Percentiles rank a stretch among this genome's conserved stretches.
These are phyloP conservation scores for Cordyceps sp. DNA, from an alignment of 2,329 filamentous ascomycete genomes.

Conservation along the genomic window DNA sequence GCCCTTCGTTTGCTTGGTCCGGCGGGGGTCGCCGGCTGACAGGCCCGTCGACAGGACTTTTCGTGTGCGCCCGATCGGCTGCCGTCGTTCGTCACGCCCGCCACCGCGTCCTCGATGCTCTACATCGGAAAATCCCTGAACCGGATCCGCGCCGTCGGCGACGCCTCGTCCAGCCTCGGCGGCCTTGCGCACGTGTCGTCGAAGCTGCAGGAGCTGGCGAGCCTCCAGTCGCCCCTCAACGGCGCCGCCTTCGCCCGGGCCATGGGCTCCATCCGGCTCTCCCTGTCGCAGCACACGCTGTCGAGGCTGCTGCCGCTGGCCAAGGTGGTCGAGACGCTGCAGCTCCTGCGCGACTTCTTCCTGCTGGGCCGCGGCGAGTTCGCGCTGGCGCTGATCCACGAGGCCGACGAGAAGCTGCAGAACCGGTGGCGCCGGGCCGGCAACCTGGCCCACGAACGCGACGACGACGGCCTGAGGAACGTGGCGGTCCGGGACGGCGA, in stretches of 20 bases:
- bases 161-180: constrained; percentile 23
- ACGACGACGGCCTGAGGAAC: constrained; percentile 27
- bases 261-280: constrained; percentile 61
- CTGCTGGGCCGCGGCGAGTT: constrained; percentile 83
- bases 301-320: constrained; percentile 66
- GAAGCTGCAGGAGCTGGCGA: constrained; percentile 53
- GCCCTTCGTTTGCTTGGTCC: neutral
- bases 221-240: constrained; percentile 57
- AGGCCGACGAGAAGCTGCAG: constrained; percentile 68
- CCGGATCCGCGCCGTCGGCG: constrained; percentile 50
- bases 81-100: constrained; percentile 61
- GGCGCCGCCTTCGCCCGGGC: constrained; percentile 52
- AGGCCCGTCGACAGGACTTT: constrained; percentile 30
- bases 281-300: constrained; percentile 68
- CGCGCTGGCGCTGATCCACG: constrained; percentile 66
- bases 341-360: constrained; percentile 71
- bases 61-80: constrained; percentile 41
- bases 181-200: constrained; percentile 46
- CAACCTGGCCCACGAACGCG: constrained; percentile 39
- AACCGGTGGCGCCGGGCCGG: constrained; percentile 52
- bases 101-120: constrained; percentile 67
- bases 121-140: constrained; percentile 85
- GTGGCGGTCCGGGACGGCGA: constrained; percentile 71
- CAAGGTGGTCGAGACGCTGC: constrained; percentile 61
- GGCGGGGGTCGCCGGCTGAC: neutral